Percentiles rank a stretch among this genome's conserved stretches.
Conservation (phyloP, 345 rosid species). For the Eutrema japonicum region DNA sequence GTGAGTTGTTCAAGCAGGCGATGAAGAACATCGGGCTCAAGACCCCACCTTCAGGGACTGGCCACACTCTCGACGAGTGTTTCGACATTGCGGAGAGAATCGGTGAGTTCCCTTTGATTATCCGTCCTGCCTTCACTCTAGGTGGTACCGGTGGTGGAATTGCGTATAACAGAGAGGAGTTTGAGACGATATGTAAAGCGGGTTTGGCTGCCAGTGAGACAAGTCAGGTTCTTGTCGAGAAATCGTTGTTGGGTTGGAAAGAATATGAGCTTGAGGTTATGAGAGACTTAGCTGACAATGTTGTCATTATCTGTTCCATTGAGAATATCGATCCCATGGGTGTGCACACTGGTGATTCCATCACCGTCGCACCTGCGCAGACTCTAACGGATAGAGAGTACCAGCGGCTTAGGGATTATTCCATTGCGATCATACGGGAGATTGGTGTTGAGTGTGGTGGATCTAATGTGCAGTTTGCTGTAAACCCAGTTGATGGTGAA, state of each 20-base stretch:
- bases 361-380: constrained; percentile 98
- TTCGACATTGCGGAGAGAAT: constrained; percentile 67
- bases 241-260: constrained; percentile 94
- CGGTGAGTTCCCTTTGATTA: constrained; percentile 94
- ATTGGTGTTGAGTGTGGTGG: constrained; percentile 99
- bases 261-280: constrained; percentile 97
- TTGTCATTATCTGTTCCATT: constrained; percentile 91
- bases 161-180: constrained; percentile 93
- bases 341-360: constrained; percentile 96
- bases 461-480: constrained; percentile 96
- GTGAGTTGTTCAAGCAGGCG: constrained; percentile 85
- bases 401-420: constrained; percentile 90
- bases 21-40: constrained; percentile 85
- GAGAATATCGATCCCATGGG: constrained; percentile 99
- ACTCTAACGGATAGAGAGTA: constrained; percentile 94
- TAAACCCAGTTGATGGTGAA: constrained; percentile 94
- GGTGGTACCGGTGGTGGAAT: constrained; percentile 99
- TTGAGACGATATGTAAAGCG: constrained; percentile 77
- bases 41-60: constrained; percentile 95
- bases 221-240: constrained; percentile 91
- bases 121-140: constrained; percentile 90
- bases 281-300: constrained; percentile 98
- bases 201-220: constrained; percentile 92
- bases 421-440: constrained; percentile 87
- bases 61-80: constrained; percentile 83